phyloP scores from a whole-genome alignment of 176 grass and related monocot genomes.

The Pontederia crassipes region DNA sequence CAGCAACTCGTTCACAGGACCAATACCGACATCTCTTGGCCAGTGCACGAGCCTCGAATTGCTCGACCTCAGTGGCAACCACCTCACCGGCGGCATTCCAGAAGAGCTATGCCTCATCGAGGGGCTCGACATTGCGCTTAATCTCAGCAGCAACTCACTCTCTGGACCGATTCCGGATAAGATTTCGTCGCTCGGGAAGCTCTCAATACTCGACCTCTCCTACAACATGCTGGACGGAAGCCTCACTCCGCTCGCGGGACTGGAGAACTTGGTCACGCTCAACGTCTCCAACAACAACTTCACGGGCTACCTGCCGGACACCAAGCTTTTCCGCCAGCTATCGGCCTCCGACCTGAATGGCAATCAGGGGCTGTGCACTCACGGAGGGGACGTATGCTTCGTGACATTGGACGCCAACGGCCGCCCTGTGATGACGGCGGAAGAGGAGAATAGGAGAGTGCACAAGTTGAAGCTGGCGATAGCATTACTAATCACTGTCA shows the following conservation, averaged over 20 bases:
- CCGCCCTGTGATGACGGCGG: conserved; percentile 18
- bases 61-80: conserved; percentile 74
- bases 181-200: conserved; percentile 57
- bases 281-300: conserved; percentile 96
- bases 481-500: conserved; percentile 66
- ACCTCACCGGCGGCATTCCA: conserved; percentile 49
- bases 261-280: conserved; percentile 80
- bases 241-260: conserved; percentile 46
- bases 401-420: conserved; percentile 43
- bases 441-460: conserved; percentile 40
- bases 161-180: conserved; percentile 40
- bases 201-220: conserved; percentile 72
- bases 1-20: conserved; percentile 50
- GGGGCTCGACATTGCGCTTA: conserved; percentile 72
- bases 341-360: conserved; percentile 53
- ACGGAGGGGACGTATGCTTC: conserved; percentile 84
- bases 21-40: conserved; percentile 55
- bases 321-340: conserved; percentile 88
- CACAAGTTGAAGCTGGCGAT: conserved; percentile 66
- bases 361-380: conserved; percentile 72
- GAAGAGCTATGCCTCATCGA: conserved; percentile 48
- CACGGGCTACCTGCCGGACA: conserved; percentile 84
- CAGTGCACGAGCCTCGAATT: conserved; percentile 53
- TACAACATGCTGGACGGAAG: conserved; percentile 57
- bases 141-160: conserved; percentile 65